Evolutionary conservation across 2,329 filamentous ascomycete species (phyloP), one percentile per base, ranked within the genome.

Genomic region (Exophiala bonariae): DNA sequence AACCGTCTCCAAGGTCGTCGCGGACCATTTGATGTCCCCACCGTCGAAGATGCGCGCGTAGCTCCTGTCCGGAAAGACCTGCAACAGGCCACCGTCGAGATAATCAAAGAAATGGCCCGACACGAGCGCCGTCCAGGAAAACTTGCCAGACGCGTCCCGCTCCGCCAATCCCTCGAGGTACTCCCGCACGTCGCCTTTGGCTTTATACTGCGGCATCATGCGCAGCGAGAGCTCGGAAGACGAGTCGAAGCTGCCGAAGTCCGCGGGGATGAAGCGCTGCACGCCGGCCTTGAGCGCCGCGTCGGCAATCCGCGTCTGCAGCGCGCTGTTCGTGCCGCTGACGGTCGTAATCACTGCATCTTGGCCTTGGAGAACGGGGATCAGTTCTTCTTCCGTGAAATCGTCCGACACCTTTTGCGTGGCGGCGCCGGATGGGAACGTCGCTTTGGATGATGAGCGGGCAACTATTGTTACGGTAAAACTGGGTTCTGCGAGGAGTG

Each of bases 111-210:
- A 49, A 34, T 49, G 46, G 14, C 46, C 46, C n/a, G 40, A 38
- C 14, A 44, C 38, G n/a, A 49, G 28, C 22, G 39, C 42, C 26
- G 46, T 49, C 46, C 46, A 49, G 8, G 37, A 42, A 7, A 42
- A 26, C 14, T 4, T 8, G 6, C 28, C 19, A 8, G 23, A 31
- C n/a, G 44, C 41, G 4, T 11, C 5, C 13, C 30, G 6, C 32
- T 34, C 6, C 32, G 32, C 32, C 32, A 34, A 34, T 18, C 7
- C n/a, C 13, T 14, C 17, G 2, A 64, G 50, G 14, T 62, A 41
- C 11, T 58, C 50, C 30, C 65, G 56, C 2, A 63, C 52, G 2
- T 50, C 56, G 4, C 64, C 36, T 41, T 67, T 68, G 28, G 60
- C 53, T 1, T 23, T 52, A 46, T 60, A 68, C 8, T 63, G 58